Evolutionary conservation across 768 basidiomycete genomes (phyloP).

Genomic region (Termitomyces titanicus): DNA sequence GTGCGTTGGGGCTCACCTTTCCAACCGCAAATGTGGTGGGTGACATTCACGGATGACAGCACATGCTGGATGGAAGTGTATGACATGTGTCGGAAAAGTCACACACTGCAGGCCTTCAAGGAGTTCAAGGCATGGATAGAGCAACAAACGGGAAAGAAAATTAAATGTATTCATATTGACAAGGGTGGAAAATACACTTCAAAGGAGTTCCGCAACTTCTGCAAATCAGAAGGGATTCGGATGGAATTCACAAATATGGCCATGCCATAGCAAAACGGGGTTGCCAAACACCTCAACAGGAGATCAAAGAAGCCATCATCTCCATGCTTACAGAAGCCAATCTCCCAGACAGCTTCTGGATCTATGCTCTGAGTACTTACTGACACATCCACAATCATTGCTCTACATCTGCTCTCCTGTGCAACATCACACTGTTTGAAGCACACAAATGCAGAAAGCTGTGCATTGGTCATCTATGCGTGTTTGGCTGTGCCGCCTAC

Average conservation of each 20-base stretch:
- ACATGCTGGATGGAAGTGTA: background rate
- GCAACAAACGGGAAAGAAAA: background rate
- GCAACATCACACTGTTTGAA: background rate
- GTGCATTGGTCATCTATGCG: conserved; percentile 16
- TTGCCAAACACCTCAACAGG: conserved; percentile 36
- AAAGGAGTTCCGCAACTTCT: background rate
- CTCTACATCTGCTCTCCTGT: too few species aligned
- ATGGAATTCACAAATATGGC: background rate
- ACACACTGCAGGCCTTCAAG: background rate
- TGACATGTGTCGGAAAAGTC: background rate
- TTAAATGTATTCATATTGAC: background rate
- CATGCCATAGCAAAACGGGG: conserved; percentile 34
- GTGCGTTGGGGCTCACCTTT: background rate
- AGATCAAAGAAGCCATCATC: conserved; percentile 27
- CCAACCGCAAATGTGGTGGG: background rate
- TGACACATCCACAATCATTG: conserved; percentile 6
- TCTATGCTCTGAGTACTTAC: background rate
- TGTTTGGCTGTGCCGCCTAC: conserved; percentile 32
- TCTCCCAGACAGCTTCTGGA: conserved; percentile 6
- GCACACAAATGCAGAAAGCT: background rate
- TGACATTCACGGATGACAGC: background rate
- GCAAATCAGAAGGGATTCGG: background rate
- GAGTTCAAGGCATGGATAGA: background rate
- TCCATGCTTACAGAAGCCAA: conserved; percentile 7
- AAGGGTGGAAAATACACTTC: background rate